A percentile compares a stretch with the other conserved stretches of the same genome.
Evolutionary conservation across 352 stramenopile species (phyloP).

Genomic region (Globisporangium alternatum): DNA sequence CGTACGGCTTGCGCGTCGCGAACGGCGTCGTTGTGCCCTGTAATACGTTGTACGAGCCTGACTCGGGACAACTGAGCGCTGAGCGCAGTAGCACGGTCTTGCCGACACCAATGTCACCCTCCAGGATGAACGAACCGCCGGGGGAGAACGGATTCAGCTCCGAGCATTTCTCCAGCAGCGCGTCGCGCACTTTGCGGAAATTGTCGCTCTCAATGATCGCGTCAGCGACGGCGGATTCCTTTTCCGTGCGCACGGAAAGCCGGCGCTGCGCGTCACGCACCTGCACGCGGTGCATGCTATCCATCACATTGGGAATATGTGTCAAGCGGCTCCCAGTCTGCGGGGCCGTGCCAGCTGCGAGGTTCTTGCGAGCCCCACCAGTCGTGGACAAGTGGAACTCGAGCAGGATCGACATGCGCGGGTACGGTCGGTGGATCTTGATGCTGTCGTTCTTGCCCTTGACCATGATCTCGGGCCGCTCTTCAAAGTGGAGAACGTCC

Average conservation of each 20-base stretch:
- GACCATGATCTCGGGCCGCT: slow-evolving; percentile 84
- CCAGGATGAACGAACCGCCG: slow-evolving; percentile 69
- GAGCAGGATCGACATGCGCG: slow-evolving; percentile 81
- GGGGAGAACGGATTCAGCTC: slow-evolving; percentile 62
- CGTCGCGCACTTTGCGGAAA: slow-evolving; percentile 44
- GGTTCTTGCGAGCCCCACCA: slow-evolving; percentile 12
- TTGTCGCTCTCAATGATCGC: slow-evolving; percentile 66
- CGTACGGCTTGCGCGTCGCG: slow-evolving; percentile 71
- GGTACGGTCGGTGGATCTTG: slow-evolving; percentile 85
- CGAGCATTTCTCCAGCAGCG: slow-evolving; percentile 64
- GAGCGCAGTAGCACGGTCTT: slow-evolving; percentile 79
- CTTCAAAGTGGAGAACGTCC: slow-evolving; percentile 88
- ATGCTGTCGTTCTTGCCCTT: slow-evolving; percentile 93
- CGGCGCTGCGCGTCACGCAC: slow-evolving; percentile 73
- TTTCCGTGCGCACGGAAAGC: slow-evolving; percentile 50
- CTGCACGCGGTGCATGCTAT: slow-evolving; percentile 86
- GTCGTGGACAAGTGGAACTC: slow-evolving; percentile 64
- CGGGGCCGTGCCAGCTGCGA: neutral
- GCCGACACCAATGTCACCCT: slow-evolving; percentile 81
- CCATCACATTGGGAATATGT: slow-evolving; percentile 76
- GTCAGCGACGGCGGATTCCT: slow-evolving; percentile 34
- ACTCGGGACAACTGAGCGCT: slow-evolving; percentile 46
- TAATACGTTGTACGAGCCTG: slow-evolving; percentile 52
- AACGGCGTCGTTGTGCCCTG: slow-evolving; percentile 75
- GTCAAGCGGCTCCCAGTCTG: slow-evolving; percentile 22